Base-by-base conservation (phyloP, 129 eudicot genomes). In the Pittosporum tobira region DNA sequence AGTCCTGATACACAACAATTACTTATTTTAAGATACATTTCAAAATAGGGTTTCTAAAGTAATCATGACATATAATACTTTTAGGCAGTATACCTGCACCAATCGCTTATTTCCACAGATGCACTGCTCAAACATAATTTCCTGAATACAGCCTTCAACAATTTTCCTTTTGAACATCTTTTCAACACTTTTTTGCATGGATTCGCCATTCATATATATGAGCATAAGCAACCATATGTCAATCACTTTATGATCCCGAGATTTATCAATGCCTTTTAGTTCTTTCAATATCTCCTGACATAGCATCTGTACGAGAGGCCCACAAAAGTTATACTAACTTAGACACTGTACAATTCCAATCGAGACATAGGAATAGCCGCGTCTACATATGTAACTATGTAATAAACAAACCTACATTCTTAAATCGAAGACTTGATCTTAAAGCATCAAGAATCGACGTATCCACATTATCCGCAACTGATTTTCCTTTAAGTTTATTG, bases 171-270 rank as follows among this genome's bases (percentile, higher is more conserved):
- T 83, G 66, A 87, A 71, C 54, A 87, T 59, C 58, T 80, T 83
- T 65, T 80, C 85, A 57, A 82, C 85, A 48, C 71, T 77, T 75
- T 77, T 87, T 62, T 77, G 93, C 93, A 87, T 79, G 36, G 93
- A 66, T 59, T 83, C 85, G 25, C 78, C 64, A 60, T 77, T 87
- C 77, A 74, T 83, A 72, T 65, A 83, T 51, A 87, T 61, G 28
- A 83, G 82, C 51, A 79, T 75, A 71, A 87, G 77, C 60, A 87
- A 75, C 95, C 95, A 87, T 66, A 87, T 72, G 71, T 87, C 95
- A 38, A 87, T 74, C 77, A 77, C 83, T 70, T 87, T 87, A 64
- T 87, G 93, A 66, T 83, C 83, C 42, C 71, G 80, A 59, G 87
- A 74, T 67, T 73, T 79, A 63, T 83, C 82, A 22, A 83, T 60